These are phyloP conservation scores for Malus hybrid DNA, from an alignment of 331 rosid genomes.

Conservation along the genomic window DNA sequence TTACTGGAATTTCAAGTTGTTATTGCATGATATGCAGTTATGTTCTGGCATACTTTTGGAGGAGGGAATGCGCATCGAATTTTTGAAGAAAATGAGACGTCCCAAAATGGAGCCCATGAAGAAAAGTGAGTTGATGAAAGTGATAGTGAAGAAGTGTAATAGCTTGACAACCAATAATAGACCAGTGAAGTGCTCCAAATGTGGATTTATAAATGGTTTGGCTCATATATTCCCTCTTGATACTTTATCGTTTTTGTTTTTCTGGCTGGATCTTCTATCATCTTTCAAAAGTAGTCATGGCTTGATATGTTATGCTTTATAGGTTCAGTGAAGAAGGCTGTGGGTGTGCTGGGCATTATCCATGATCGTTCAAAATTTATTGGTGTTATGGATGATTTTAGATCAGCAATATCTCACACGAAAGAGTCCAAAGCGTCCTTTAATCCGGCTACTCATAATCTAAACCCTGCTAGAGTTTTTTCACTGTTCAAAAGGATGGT, in stretches of 20 bases:
- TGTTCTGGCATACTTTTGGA: conserved; percentile 73
- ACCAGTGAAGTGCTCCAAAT: conserved; percentile 50
- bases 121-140: conserved; percentile 46
- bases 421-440: conserved; percentile 37
- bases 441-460: conserved; percentile 27
- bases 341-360: conserved; percentile 27
- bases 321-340: conserved; percentile 71
- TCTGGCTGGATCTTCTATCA: neutral
- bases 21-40: conserved; percentile 30
- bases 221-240: conserved; percentile 15
- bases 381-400: conserved; percentile 46
- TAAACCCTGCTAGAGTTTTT: conserved; percentile 52
- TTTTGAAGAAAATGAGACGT: conserved; percentile 61
- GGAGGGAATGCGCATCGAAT: conserved; percentile 32
- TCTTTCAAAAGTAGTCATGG: conserved; percentile 6
- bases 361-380: conserved; percentile 55
- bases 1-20: neutral
- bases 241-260: neutral
- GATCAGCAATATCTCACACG: conserved; percentile 46
- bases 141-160: conserved; percentile 41
- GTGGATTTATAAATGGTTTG: conserved; percentile 73
- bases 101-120: conserved; percentile 42
- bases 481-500: conserved; percentile 60
- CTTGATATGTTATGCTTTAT: conserved; percentile 2
- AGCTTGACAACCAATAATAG: conserved; percentile 30